phyloP scores from a whole-genome alignment of 495 filamentous ascomycete species.

The Immersiella caudata region DNA sequence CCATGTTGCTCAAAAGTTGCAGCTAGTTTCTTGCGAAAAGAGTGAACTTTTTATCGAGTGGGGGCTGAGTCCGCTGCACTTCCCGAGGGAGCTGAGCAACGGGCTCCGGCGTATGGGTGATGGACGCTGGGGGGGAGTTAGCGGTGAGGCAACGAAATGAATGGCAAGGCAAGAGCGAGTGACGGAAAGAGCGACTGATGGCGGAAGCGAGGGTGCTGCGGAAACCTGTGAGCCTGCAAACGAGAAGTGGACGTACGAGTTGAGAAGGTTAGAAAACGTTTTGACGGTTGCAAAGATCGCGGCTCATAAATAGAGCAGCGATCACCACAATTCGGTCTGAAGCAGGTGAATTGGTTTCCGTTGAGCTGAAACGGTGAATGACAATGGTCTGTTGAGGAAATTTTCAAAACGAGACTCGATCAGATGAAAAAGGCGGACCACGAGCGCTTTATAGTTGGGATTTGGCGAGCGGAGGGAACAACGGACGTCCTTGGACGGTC shows the following conservation, averaged over 20 bases:
- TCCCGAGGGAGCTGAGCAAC: constrained; percentile 87
- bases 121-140: constrained; percentile 65
- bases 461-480: constrained; percentile 5
- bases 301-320: constrained; percentile 51
- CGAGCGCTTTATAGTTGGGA: not conserved
- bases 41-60: constrained; percentile 56
- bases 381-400: not conserved
- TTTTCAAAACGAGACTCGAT: not conserved
- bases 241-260: constrained; percentile 60
- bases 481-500: constrained; percentile 1
- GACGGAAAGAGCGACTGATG: not conserved
- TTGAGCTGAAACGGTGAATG: constrained; percentile 5
- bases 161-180: constrained; percentile 3
- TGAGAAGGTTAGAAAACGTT: constrained; percentile 89
- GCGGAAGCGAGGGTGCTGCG: not conserved
- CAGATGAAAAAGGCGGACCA: not conserved
- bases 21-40: constrained; percentile 29
- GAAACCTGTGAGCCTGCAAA: no score
- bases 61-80: constrained; percentile 78
- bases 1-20: constrained; percentile 60
- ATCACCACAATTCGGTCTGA: constrained; percentile 39
- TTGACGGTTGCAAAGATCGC: constrained; percentile 68
- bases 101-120: constrained; percentile 96
- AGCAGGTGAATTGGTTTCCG: constrained; percentile 19
- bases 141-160: not conserved